Percentiles rank a stretch among this genome's conserved stretches.
These are phyloP conservation scores for Orobanche coerulescens DNA, from an alignment of 257 asterid genomes.

Conservation along the genomic window DNA sequence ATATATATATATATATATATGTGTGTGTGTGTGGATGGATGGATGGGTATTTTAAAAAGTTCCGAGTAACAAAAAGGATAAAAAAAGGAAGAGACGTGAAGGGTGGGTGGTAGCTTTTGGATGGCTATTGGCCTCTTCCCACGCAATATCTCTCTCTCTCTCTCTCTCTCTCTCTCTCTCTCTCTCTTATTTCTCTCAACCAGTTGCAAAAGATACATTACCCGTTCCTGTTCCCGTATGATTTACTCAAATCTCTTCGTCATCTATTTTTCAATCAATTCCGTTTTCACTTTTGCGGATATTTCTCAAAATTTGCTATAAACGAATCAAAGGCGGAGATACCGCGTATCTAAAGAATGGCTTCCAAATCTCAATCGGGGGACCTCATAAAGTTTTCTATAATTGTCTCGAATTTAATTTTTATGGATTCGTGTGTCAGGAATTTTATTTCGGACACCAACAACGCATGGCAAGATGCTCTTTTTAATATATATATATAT, in stretches of 20 bases:
- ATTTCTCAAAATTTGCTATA: neutral
- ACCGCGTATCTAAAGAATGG: no score
- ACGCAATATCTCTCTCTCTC: constrained; percentile 11
- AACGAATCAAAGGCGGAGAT: constrained; percentile 3
- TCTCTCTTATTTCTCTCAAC: constrained; percentile 6
- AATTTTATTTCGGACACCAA: no score
- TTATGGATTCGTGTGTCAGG: no score
- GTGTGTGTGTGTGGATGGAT: no score
- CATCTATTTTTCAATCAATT: neutral
- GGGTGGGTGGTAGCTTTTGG: constrained; percentile 16
- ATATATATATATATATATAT: neutral
- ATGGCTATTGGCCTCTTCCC: constrained; percentile 28
- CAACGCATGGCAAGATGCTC: no score
- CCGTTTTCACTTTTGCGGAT: neutral
- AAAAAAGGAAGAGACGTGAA: constrained; percentile 8
- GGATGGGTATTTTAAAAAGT: no score
- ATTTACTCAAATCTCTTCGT: constrained; percentile 15
- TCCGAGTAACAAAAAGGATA: neutral
- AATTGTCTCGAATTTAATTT: no score
- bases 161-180: constrained; percentile 13
- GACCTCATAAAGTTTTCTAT: no score
- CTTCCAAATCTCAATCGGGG: no score
- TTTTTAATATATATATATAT: no score
- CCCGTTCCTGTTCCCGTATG: no score
- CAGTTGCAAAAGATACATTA: constrained; percentile 22